phyloP scores from a whole-genome alignment of 2,329 filamentous ascomycete genomes.

The Alternaria longipes region DNA sequence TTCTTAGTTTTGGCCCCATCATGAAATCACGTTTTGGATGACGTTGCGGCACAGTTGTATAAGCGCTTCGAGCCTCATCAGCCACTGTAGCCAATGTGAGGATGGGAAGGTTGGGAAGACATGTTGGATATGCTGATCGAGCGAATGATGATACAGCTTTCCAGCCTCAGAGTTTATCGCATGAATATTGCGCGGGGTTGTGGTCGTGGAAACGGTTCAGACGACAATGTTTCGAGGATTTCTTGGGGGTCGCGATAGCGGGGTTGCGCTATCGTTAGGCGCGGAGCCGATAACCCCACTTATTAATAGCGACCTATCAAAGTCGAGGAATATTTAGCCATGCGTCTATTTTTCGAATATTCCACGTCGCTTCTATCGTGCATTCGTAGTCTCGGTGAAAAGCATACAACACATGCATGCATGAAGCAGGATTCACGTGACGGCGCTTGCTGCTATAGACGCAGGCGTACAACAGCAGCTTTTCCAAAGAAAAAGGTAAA shows the following conservation, averaged over 20 bases:
- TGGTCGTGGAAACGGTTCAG: conserved; percentile 10
- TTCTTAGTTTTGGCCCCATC: conserved; percentile 40
- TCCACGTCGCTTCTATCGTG: conserved; percentile 15
- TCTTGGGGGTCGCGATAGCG: conserved; percentile 20
- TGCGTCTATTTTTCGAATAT: conserved; percentile 17
- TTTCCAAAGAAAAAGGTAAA: not conserved
- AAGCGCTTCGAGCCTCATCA: conserved; percentile 35
- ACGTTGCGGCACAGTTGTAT: conserved; percentile 37
- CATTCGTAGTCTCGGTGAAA: conserved; percentile 6
- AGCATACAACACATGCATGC: conserved; percentile 4
- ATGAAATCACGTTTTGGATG: conserved; percentile 28
- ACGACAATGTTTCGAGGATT: conserved; percentile 16
- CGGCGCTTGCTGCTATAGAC: too few relatives aligned
- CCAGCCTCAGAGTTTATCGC: conserved; percentile 13
- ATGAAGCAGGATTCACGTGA: conserved; percentile 16
- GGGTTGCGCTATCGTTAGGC: conserved; percentile 28
- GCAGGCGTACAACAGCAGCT: not conserved
- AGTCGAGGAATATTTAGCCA: conserved; percentile 11
- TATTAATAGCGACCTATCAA: conserved; percentile 27
- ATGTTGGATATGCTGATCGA: conserved; percentile 17
- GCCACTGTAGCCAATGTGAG: conserved; percentile 21
- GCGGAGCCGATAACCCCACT: conserved; percentile 26
- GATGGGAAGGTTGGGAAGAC: conserved; percentile 6
- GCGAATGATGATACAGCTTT: conserved; percentile 13
- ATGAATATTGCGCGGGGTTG: conserved; percentile 17